Conservation (phyloP, 306 rosid genomes). For the Castanea crenata region DNA sequence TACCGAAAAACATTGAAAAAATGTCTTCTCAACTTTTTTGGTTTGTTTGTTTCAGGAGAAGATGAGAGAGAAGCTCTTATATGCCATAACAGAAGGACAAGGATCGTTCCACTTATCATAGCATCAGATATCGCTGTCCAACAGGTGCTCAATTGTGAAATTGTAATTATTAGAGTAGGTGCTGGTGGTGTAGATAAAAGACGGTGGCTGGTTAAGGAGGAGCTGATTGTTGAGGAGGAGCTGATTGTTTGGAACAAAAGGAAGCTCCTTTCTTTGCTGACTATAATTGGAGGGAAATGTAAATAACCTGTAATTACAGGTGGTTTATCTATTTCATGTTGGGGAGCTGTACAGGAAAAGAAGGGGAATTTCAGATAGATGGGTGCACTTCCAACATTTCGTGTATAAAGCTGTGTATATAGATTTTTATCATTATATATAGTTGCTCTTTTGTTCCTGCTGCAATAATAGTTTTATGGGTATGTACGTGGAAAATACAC, state of each 20-base stretch:
- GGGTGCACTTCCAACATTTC: constrained; percentile 23
- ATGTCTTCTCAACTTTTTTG: background rate
- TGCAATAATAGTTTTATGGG: constrained; percentile 13
- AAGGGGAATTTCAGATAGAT: constrained; percentile 27
- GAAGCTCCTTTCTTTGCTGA: constrained; percentile 47
- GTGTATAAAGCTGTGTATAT: constrained; percentile 44
- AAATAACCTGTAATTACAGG: constrained; percentile 45
- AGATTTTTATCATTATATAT: constrained; percentile 16
- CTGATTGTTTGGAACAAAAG: constrained; percentile 41
- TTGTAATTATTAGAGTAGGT: constrained; percentile 67
- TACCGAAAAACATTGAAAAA: background rate
- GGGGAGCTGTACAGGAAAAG: constrained; percentile 44
- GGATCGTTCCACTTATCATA: constrained; percentile 98
- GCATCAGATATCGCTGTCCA: constrained; percentile 17
- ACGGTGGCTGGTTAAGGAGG: constrained; percentile 25
- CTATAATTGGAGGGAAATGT: constrained; percentile 55
- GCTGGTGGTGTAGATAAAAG: constrained; percentile 49
- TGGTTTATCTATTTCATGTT: constrained; percentile 30
- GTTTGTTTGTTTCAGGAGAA: constrained; percentile 57
- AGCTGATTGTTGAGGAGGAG: constrained; percentile 33
- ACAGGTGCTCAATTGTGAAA: constrained; percentile 39
- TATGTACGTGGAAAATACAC: background rate
- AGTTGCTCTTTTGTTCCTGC: constrained; percentile 13
- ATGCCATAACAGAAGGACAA: constrained; percentile 94
- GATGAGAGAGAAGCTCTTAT: constrained; percentile 88